phyloP scores from a whole-genome alignment of 805 yeast species.

The Candida maris region DNA sequence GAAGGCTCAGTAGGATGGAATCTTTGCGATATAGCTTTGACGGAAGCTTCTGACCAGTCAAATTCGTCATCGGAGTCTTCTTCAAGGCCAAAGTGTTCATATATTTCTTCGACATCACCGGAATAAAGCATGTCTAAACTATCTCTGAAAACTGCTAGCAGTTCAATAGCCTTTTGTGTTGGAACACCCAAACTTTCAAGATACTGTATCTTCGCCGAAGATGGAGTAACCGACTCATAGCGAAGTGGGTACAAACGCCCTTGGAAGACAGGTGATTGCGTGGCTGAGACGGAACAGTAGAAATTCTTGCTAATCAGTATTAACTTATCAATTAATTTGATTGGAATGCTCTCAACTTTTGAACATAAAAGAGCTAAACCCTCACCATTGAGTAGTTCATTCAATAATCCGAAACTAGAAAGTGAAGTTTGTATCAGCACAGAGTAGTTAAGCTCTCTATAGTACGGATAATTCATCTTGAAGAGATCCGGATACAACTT shows the following conservation, averaged over 20 bases:
- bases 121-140: slow-evolving; percentile 18
- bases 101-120: slow-evolving; percentile 21
- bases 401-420: slow-evolving; percentile 38
- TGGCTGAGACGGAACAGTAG: slow-evolving; percentile 36
- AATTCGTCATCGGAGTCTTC: slow-evolving; percentile 13
- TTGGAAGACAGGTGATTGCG: slow-evolving; percentile 30
- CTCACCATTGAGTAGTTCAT: slow-evolving; percentile 30
- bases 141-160: slow-evolving; percentile 21
- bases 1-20: slow-evolving; percentile 24
- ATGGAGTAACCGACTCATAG: slow-evolving; percentile 40
- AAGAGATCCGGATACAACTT: slow-evolving; percentile 39
- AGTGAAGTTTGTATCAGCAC: slow-evolving; percentile 38
- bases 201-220: slow-evolving; percentile 33
- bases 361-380: slow-evolving; percentile 19
- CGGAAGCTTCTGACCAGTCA: slow-evolving; percentile 19
- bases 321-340: slow-evolving; percentile 41
- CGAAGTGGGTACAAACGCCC: slow-evolving; percentile 37
- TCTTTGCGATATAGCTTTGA: slow-evolving; percentile 14
- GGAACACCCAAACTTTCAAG: slow-evolving; percentile 30
- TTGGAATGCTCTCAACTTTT: slow-evolving; percentile 30
- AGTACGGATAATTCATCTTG: slow-evolving; percentile 22
- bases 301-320: slow-evolving; percentile 42
- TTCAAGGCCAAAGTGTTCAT: slow-evolving; percentile 31
- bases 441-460: slow-evolving; percentile 24
- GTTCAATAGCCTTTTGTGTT: slow-evolving; percentile 29